phyloP scores from a whole-genome alignment of 2,329 filamentous ascomycete species.

The Dothistroma septosporum region DNA sequence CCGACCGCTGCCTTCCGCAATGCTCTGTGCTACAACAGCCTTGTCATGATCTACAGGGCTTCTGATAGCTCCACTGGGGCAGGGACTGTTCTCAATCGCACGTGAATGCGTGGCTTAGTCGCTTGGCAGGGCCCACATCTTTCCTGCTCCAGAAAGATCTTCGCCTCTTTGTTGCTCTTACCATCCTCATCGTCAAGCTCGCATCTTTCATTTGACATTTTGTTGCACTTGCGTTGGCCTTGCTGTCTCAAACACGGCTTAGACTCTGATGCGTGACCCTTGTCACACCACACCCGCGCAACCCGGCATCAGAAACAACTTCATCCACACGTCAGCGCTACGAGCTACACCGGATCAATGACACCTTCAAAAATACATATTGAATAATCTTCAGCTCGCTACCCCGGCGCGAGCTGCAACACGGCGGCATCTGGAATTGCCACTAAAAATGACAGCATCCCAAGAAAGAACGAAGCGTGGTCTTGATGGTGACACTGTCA shows the following conservation, averaged over 20 bases:
- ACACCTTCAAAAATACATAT: not conserved
- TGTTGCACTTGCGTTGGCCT: not conserved
- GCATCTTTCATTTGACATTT: constrained; percentile 23
- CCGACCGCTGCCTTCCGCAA: no score
- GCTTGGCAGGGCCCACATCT: constrained; percentile 7
- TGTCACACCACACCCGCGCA: constrained; percentile 15
- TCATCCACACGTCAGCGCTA: not conserved
- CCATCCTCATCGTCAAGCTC: constrained; percentile 32
- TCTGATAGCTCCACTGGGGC: not conserved
- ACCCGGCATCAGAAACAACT: constrained; percentile 7
- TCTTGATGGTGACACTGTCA: constrained; percentile 15
- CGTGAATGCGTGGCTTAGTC: constrained; percentile 5
- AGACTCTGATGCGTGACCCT: constrained; percentile 10
- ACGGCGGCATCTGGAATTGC: not conserved
- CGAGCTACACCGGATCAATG: not conserved
- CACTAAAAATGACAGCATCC: not conserved
- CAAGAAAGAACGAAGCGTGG: constrained; percentile 8
- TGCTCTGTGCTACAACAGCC: not conserved
- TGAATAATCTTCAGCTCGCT: not conserved
- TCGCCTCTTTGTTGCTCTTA: constrained; percentile 66
- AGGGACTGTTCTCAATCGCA: not conserved
- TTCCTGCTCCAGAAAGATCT: constrained; percentile 41
- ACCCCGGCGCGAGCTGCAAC: not conserved
- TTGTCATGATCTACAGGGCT: no score
- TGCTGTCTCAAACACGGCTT: constrained; percentile 8